A percentile compares a stretch with the other conserved stretches of the same genome.
phyloP scores from a whole-genome alignment of 768 basidiomycete genomes.

The Galerina sulciceps region DNA sequence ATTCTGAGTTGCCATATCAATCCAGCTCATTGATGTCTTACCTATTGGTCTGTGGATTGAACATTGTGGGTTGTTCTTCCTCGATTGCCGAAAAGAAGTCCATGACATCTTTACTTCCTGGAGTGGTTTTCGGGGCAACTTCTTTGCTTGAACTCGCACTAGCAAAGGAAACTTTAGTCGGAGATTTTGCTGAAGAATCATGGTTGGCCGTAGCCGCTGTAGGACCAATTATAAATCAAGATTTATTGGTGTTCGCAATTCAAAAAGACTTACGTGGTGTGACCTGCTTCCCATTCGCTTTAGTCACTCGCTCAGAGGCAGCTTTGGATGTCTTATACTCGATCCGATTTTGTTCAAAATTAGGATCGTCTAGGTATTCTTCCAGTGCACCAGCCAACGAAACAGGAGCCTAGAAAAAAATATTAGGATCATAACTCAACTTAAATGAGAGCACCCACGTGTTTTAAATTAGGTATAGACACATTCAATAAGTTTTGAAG shows the following conservation, averaged over 20 bases:
- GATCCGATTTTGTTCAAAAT: conserved; percentile 92
- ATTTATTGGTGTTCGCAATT: neutral
- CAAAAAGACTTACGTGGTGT: conserved; percentile 33
- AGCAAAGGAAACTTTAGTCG: conserved; percentile 12
- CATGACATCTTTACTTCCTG: conserved; percentile 54
- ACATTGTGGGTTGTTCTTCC: conserved; percentile 73
- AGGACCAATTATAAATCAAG: neutral
- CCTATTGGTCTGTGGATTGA: conserved; percentile 68
- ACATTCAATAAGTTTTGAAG: conserved; percentile 93
- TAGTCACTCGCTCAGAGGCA: conserved; percentile 50
- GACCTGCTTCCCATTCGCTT: conserved; percentile 25
- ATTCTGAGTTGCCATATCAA: neutral
- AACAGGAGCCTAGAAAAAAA: conserved; percentile 80
- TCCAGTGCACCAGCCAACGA: conserved; percentile 92
- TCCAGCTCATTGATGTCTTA: conserved; percentile 19
- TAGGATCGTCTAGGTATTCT: conserved; percentile 95
- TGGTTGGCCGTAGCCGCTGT: conserved; percentile 3
- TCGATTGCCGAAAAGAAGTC: conserved; percentile 95
- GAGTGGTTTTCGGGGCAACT: conserved; percentile 23
- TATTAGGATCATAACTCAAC: neutral
- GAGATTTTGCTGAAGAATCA: conserved; percentile 9
- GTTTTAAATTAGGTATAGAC: conserved; percentile 91
- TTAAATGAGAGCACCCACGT: conserved; percentile 49
- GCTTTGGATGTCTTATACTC: conserved; percentile 89
- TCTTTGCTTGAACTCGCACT: conserved; percentile 8